Conservation (phyloP, 805 yeast genomes). For the Hanseniaspora jakobsenii region DNA sequence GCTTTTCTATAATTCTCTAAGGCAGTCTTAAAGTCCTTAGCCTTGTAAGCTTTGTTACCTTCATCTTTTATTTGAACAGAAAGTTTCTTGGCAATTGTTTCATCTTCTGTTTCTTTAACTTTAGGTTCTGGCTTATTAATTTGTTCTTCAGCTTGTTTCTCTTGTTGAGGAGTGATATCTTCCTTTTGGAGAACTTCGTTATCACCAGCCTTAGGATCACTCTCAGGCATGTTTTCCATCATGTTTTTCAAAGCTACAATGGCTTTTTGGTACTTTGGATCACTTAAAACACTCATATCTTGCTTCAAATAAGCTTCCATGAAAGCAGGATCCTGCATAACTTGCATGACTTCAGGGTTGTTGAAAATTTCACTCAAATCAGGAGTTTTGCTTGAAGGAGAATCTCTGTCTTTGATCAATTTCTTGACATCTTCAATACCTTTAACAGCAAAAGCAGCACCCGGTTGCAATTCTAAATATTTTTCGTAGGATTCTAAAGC, state of each 20-base stretch:
- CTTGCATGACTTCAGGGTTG: conserved; percentile 78
- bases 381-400: too few relatives aligned
- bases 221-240: conserved; percentile 24
- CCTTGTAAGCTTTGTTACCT: conserved; percentile 80
- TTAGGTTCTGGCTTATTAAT: neutral
- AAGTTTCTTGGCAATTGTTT: conserved; percentile 32
- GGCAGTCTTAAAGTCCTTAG: conserved; percentile 84
- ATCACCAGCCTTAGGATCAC: conserved; percentile 22
- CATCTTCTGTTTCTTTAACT: conserved; percentile 18
- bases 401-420: conserved; percentile 43
- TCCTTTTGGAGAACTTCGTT: conserved; percentile 23
- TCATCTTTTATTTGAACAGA: conserved; percentile 67
- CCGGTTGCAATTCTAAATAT: conserved; percentile 69
- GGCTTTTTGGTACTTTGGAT: conserved; percentile 8
- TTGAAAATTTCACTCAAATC: too few relatives aligned
- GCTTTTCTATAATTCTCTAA: conserved; percentile 78
- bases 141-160: conserved; percentile 2
- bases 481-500: conserved; percentile 62
- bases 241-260: neutral
- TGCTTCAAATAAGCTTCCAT: conserved; percentile 35
- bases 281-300: neutral
- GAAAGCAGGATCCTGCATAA: conserved; percentile 77
- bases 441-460: conserved; percentile 73
- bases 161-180: conserved; percentile 17
- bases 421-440: conserved; percentile 64